Evolutionary conservation across 2,329 filamentous ascomycete species (phyloP).

Genomic region (Ophiostoma tasmaniense): DNA sequence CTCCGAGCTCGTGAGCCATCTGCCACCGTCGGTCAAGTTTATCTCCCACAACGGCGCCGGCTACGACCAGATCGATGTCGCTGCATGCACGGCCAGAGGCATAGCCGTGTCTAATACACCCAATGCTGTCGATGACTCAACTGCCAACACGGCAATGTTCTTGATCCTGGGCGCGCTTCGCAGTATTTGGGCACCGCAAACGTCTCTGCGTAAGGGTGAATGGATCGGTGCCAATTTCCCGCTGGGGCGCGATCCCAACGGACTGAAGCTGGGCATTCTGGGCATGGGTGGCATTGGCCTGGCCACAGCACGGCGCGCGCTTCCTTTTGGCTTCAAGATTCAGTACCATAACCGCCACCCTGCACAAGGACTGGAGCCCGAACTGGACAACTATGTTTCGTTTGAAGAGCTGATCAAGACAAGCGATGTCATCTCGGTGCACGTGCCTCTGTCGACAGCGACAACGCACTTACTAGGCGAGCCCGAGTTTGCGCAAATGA

Average conservation of each 20-base stretch:
- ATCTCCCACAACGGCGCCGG: constrained; percentile 32
- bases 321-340: constrained; percentile 45
- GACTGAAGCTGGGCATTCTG: constrained; percentile 49
- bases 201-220: background rate
- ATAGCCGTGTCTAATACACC: constrained; percentile 62
- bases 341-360: constrained; percentile 47
- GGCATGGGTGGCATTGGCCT: constrained; percentile 52
- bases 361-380: constrained; percentile 30
- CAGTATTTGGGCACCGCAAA: constrained; percentile 43
- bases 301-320: constrained; percentile 26
- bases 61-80: constrained; percentile 64
- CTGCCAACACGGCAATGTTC: constrained; percentile 63
- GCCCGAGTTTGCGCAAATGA: constrained; percentile 43
- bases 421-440: constrained; percentile 42
- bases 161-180: constrained; percentile 61
- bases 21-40: constrained; percentile 25
- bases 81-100: constrained; percentile 49
- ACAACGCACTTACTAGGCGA: constrained; percentile 43
- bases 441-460: constrained; percentile 34
- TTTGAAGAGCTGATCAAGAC: constrained; percentile 36
- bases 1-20: background rate
- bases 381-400: constrained; percentile 11
- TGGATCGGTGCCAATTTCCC: constrained; percentile 34
- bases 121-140: constrained; percentile 60
- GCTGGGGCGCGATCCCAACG: constrained; percentile 57